Evolutionary conservation across 2,329 filamentous ascomycete genomes (phyloP).

Genomic region (Tothia fuscella): DNA sequence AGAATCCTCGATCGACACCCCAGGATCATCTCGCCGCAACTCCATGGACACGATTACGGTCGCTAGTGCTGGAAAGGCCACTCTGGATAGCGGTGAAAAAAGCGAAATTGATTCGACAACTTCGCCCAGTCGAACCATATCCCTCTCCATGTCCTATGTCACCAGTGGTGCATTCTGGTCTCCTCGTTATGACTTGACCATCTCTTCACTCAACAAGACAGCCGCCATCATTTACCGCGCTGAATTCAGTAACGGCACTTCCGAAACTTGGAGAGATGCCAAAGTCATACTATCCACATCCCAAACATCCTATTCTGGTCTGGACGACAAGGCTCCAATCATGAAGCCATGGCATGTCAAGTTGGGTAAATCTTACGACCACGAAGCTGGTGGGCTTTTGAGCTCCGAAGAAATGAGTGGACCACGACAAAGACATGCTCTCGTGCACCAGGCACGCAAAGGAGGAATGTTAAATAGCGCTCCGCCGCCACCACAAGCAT

Average conservation of each 20-base stretch:
- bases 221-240: constrained; percentile 50
- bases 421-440: neutral
- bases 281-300: constrained; percentile 52
- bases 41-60: constrained; percentile 19
- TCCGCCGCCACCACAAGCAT: neutral
- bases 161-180: constrained; percentile 47
- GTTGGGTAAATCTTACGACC: constrained; percentile 23
- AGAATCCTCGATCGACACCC: constrained; percentile 22
- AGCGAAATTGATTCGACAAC: neutral
- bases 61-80: constrained; percentile 4
- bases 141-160: constrained; percentile 46
- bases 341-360: constrained; percentile 47
- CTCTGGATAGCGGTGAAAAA: constrained; percentile 2
- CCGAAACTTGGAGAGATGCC: constrained; percentile 51
- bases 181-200: constrained; percentile 49
- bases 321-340: constrained; percentile 43
- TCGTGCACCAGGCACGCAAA: constrained; percentile 3
- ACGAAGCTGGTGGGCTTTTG: constrained; percentile 13
- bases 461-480: neutral
- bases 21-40: constrained; percentile 17
- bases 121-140: constrained; percentile 10
- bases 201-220: constrained; percentile 44
- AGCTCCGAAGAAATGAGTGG: constrained; percentile 14
- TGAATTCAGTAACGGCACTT: constrained; percentile 48
- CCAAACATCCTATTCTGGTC: constrained; percentile 44